Evolutionary conservation across 1,284 basidiomycete genomes (phyloP), one percentile per base, ranked within the genome.

Genomic region (Mycosarcoma mackinlayi): DNA sequence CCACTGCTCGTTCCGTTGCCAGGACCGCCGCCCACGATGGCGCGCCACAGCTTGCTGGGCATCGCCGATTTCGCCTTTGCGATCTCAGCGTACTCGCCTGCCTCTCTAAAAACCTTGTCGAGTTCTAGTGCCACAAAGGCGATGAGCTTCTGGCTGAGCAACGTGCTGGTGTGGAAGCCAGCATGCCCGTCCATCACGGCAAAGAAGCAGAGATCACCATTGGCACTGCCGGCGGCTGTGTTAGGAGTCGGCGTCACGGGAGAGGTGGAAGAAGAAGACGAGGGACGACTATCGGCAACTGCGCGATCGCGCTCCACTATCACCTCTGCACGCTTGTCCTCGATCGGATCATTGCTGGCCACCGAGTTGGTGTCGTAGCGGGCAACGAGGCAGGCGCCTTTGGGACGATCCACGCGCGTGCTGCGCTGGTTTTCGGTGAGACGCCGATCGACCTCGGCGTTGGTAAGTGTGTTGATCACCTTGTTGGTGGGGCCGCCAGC

Each of bases 131-230:
- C 88, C 46, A 97, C 89, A 11, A 92, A 91, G 30, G 92, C 92
- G 64, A 98, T 92, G 60, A 98, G 88, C 59, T 91, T 88, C 51
- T 90, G 89, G 2, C 91, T 90, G 28, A 99, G 89, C 27, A 97
- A 86, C 57, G 89, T 87, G 5, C 92, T 93, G 1, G 96, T 98
- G 56, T 92, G 87, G 68, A 79, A 86, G 1, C 93, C 96, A 1
- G 89, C 87, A 81, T 98, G 96, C 2, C 96, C 96, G 79, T 98
- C 96, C 88, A 94, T 90, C 25, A 96, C 89, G 1, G 91, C 86
- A 76, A 92, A 93, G 83, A 95, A 91, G 46, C 76, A 78, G 21
- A 78, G 63, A 45, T 78, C 76, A 9, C 76, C 76, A 33, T 72
- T 75, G 6, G 66, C 60, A 24, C 38, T 65, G 33, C 37, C 46